A percentile compares a stretch with the other conserved stretches of the same genome.
Evolutionary conservation across 805 yeast species (phyloP).

Genomic region (Cyberlindnera suaveolens): DNA sequence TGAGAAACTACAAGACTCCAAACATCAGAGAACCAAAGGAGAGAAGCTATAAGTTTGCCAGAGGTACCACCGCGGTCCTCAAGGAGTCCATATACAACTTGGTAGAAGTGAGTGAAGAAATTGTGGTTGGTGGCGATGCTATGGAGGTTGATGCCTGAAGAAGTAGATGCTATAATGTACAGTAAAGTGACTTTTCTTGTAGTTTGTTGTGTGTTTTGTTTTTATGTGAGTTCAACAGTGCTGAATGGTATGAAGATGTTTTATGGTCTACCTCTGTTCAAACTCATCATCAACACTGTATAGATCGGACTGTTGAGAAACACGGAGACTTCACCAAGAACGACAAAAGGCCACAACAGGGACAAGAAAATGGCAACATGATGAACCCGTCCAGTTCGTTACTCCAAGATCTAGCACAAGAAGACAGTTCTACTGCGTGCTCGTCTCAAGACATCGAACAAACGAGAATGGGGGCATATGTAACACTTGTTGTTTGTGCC

Average conservation of each 20-base stretch:
- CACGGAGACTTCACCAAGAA: too few relatives aligned
- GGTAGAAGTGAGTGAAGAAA: slow-evolving; percentile 64
- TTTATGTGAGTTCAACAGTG: neutral
- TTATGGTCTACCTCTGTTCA: neutral
- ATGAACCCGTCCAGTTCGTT: too few relatives aligned
- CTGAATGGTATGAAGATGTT: neutral
- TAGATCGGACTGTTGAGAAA: too few relatives aligned
- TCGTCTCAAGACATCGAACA: slow-evolving; percentile 9
- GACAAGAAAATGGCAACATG: too few relatives aligned
- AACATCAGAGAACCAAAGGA: slow-evolving; percentile 81
- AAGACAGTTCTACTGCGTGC: neutral
- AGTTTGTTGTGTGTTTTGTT: too few relatives aligned
- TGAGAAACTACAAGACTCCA: slow-evolving; percentile 87
- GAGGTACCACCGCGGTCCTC: slow-evolving; percentile 92
- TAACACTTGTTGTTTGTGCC: slow-evolving; percentile 19
- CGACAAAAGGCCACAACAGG: too few relatives aligned
- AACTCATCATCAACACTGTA: too few relatives aligned
- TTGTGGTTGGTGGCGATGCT: slow-evolving; percentile 35
- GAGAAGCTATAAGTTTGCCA: slow-evolving; percentile 73
- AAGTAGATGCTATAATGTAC: too few relatives aligned
- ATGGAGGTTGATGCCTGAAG: slow-evolving; percentile 43
- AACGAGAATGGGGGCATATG: slow-evolving; percentile 10
- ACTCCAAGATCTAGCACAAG: too few relatives aligned
- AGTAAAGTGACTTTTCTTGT: too few relatives aligned
- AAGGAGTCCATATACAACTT: slow-evolving; percentile 58